Evolutionary conservation across 2,329 filamentous ascomycete genomes (phyloP), one percentile per base, ranked within the genome.

Genomic region (Cryphonectria japonica): DNA sequence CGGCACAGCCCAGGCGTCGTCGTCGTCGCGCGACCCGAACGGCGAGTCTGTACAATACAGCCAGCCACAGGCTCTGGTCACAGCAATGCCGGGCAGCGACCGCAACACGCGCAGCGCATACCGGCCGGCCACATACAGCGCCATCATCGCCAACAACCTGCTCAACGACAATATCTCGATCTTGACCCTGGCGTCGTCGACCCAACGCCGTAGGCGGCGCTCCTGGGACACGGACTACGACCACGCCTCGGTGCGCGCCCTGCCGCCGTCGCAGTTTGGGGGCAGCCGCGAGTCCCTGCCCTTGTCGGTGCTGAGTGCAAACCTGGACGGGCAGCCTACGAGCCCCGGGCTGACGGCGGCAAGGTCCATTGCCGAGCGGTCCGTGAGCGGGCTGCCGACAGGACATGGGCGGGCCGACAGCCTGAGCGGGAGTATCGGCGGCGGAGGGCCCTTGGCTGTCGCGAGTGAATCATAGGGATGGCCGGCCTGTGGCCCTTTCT

Each of bases 151-250:
- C 67, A 94, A 95, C 80, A 93, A 93, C 76, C 86, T 95, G 7
- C 84, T 95, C 46, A 94, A 92, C 1, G 93, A 97, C 79, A 93
- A 97, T 78, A 93, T 93, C 32, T 95, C 93, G 37, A 95, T 97
- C 75, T 82, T 97, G 72, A 97, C 93, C 0, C 85, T 97, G 19
- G 93, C 93, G 2, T 95, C 93, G 4, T 95, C 92, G 0, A 93
- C 91, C 74, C 94, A 95, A 82, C 89, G 91, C 52, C 88, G 91
- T 39, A 90, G 93, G 50, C 88, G 93, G 65, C 88, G 93, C 72
- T 95, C 92, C 41, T 90, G 95, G 81, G 93, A 96, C 79, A 96
- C 93, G 0, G 92, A 96, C 78, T 72, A 68, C 39, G 71, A 72
- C 50, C 71, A 72, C 16, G 93, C 93, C 6, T 95, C 92, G 0